These are phyloP conservation scores for Zygnema circumcarinatum DNA, from an alignment of 139 green algal genomes.

Conservation along the genomic window DNA sequence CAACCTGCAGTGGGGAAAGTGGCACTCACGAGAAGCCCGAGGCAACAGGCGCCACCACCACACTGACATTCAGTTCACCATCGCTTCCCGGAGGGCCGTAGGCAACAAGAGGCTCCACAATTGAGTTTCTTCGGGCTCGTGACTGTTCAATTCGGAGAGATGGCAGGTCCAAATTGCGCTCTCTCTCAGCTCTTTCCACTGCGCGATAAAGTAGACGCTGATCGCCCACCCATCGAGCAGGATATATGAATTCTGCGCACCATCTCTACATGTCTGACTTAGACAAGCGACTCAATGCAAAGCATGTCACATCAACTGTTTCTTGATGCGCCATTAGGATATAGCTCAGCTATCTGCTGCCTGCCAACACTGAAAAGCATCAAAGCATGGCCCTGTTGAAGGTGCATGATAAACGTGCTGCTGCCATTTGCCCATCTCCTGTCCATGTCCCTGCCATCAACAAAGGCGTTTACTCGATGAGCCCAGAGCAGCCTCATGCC, in stretches of 20 bases:
- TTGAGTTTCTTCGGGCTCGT: background rate
- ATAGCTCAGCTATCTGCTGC: background rate
- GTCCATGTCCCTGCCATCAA: conserved; percentile 1
- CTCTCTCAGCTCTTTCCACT: conserved; percentile 74
- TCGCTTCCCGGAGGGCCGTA: conserved; percentile 83
- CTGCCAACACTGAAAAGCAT: too few species aligned
- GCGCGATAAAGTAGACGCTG: conserved; percentile 76
- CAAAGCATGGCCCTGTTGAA: too few species aligned
- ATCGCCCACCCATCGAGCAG: conserved; percentile 83
- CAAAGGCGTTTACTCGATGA: background rate
- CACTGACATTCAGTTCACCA: conserved; percentile 89
- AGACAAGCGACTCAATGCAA: background rate
- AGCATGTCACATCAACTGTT: background rate
- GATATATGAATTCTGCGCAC: conserved; percentile 87
- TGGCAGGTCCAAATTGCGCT: conserved; percentile 72
- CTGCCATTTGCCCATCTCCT: background rate
- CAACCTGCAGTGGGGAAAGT: too few species aligned
- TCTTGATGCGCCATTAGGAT: background rate
- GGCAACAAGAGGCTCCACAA: conserved; percentile 76
- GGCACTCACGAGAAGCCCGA: conserved; percentile 75
- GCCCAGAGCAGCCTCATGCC: too few species aligned
- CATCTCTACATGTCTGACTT: conserved; percentile 51
- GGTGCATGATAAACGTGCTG: background rate
- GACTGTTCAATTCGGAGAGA: conserved; percentile 46
- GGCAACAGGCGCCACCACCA: conserved; percentile 84